A percentile compares a stretch with the other conserved stretches of the same genome.
Conservation (phyloP, 176 grass and related monocot genomes). For the Carex pumila region DNA sequence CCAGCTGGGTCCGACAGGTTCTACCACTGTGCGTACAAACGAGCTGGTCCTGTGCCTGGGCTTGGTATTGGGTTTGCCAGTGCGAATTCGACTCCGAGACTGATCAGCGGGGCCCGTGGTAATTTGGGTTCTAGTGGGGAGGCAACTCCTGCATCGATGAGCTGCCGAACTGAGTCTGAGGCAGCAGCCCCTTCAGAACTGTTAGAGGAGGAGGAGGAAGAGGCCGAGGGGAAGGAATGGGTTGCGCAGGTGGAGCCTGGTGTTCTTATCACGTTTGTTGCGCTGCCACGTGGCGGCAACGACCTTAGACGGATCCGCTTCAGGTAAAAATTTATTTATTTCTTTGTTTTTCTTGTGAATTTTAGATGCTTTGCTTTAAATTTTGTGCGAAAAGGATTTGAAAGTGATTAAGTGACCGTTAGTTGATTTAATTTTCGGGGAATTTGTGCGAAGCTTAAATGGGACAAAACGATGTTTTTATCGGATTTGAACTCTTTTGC, state of each 20-base stretch:
- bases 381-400: neutral
- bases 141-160: constrained; percentile 67
- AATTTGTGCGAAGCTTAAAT: neutral
- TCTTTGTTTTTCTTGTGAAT: neutral
- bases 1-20: constrained; percentile 31
- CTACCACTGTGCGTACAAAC: constrained; percentile 57
- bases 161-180: constrained; percentile 56
- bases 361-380: neutral
- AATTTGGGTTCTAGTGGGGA: constrained; percentile 47
- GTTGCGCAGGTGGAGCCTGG: constrained; percentile 92
- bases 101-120: constrained; percentile 6
- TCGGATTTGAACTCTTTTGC: constrained; percentile 18
- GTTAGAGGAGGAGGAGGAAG: constrained; percentile 42
- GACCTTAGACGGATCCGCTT: constrained; percentile 93
- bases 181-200: constrained; percentile 19
- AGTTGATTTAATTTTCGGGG: neutral
- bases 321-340: constrained; percentile 49
- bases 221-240: constrained; percentile 79
- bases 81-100: constrained; percentile 39
- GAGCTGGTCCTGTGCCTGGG: constrained; percentile 40
- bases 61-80: constrained; percentile 41
- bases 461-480: constrained; percentile 25
- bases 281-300: constrained; percentile 79
- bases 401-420: neutral
- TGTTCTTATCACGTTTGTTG: constrained; percentile 91